These are phyloP conservation scores for Bifiguratus adelaidae DNA, from an alignment of 192 early-diverging fungal genomes.

Conservation along the genomic window DNA sequence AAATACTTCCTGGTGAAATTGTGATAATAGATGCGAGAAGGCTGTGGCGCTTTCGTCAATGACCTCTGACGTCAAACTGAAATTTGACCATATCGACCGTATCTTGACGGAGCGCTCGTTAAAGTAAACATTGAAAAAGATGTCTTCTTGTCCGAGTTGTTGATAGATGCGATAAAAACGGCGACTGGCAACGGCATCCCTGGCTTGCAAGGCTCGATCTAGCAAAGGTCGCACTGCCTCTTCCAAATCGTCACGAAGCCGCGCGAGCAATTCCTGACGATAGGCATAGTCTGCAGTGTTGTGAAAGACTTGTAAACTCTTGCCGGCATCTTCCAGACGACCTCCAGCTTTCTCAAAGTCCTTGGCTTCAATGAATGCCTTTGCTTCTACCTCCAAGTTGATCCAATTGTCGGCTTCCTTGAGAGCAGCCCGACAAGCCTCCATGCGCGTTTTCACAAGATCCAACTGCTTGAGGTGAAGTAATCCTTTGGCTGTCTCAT, in stretches of 20 bases:
- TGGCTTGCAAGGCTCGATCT: conserved; percentile 37
- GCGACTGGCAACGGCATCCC: conserved; percentile 43
- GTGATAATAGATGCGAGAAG: conserved; percentile 14
- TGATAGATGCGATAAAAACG: conserved; percentile 41
- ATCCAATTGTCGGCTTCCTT: conserved; percentile 75
- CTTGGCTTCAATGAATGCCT: conserved; percentile 41
- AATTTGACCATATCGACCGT: conserved; percentile 28
- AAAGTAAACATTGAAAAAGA: conserved; percentile 52
- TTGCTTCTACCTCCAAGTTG: conserved; percentile 56
- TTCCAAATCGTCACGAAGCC: conserved; percentile 51
- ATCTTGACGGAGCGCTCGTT: conserved; percentile 27
- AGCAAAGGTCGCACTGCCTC: conserved; percentile 33
- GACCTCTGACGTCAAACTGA: background rate
- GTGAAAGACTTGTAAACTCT: conserved; percentile 47
- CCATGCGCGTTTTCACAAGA: conserved; percentile 58
- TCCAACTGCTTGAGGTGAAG: conserved; percentile 52
- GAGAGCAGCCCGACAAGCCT: conserved; percentile 40
- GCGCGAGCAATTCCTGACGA: conserved; percentile 33
- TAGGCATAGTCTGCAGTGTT: conserved; percentile 63
- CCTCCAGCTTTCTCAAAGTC: conserved; percentile 52
- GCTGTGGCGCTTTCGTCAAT: background rate
- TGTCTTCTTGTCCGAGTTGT: conserved; percentile 40
- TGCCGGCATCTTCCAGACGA: conserved; percentile 53
- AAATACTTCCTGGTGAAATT: conserved; percentile 43
- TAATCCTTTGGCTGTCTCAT: conserved; percentile 34